Conservation (phyloP, 148 eudicot genomes). For the Amaranthus cruentus region DNA sequence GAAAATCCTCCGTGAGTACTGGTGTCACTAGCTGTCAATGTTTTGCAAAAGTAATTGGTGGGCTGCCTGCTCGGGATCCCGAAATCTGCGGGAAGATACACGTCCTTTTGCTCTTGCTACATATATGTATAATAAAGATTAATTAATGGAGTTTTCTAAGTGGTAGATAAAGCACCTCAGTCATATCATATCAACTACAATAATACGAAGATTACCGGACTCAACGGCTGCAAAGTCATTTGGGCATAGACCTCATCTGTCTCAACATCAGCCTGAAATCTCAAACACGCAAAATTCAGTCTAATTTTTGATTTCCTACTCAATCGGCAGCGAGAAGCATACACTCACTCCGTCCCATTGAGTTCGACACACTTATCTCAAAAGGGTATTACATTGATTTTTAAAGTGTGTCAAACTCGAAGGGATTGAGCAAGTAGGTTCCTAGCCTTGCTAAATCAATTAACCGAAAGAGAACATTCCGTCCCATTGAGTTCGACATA, state of each 20-base stretch:
- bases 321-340: background rate
- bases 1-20: constrained; percentile 99
- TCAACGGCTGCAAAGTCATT: constrained; percentile 92
- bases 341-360: too few species aligned
- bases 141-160: background rate
- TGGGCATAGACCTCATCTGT: constrained; percentile 97
- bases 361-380: too few species aligned
- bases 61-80: constrained; percentile 96
- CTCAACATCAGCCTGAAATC: constrained; percentile 82
- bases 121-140: constrained; percentile 9
- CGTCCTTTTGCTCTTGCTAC: constrained; percentile 96
- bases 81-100: constrained; percentile 85
- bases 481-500: too few species aligned
- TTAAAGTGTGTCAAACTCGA: too few species aligned
- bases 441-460: too few species aligned
- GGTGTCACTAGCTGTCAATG: constrained; percentile 95
- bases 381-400: too few species aligned
- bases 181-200: background rate
- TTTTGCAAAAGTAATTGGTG: constrained; percentile 94
- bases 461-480: too few species aligned
- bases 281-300: constrained; percentile 22
- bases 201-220: constrained; percentile 44
- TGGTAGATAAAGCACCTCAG: constrained; percentile 10
- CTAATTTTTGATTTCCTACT: constrained; percentile 3
- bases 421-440: too few species aligned